Conservation (phyloP, 2,329 filamentous ascomycete genomes). For the Microsporum audouinii region DNA sequence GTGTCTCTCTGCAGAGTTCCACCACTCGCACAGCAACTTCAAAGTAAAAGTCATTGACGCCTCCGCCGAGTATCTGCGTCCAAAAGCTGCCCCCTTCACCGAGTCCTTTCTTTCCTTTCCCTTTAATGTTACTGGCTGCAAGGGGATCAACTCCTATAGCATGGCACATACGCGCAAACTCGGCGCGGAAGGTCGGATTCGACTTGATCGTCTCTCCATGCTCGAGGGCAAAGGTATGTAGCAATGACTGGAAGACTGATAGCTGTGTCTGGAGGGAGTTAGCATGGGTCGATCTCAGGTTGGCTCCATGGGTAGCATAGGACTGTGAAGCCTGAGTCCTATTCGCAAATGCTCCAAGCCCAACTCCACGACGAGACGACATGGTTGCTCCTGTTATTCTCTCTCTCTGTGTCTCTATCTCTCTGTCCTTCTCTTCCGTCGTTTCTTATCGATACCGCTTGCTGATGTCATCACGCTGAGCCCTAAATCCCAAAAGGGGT, state of each 20-base stretch:
- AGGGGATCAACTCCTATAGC: conserved; percentile 94
- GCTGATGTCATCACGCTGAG: neutral
- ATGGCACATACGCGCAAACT: conserved; percentile 97
- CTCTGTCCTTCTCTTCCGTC: neutral
- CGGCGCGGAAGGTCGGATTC: conserved; percentile 85
- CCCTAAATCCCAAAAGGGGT: neutral
- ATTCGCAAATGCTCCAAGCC: conserved; percentile 80
- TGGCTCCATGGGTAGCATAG: conserved; percentile 80
- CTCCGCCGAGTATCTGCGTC: conserved; percentile 82
- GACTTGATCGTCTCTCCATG: conserved; percentile 94
- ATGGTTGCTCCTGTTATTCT: conserved; percentile 20
- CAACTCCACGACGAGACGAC: conserved; percentile 54
- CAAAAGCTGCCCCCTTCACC: conserved; percentile 59
- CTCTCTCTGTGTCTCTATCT: neutral
- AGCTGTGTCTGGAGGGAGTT: conserved; percentile 84
- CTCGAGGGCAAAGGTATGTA: conserved; percentile 89
- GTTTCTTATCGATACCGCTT: neutral
- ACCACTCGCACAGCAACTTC: conserved; percentile 92
- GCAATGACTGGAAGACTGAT: conserved; percentile 84
- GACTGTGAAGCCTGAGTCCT: conserved; percentile 74
- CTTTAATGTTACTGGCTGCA: conserved; percentile 50
- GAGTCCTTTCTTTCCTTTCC: conserved; percentile 37
- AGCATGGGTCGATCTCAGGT: conserved; percentile 72
- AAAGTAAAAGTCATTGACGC: conserved; percentile 97
- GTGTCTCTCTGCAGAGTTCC: conserved; percentile 76